Evolutionary conservation across 2,329 filamentous ascomycete genomes (phyloP).

Genomic region (Thielaviopsis punctulata): DNA sequence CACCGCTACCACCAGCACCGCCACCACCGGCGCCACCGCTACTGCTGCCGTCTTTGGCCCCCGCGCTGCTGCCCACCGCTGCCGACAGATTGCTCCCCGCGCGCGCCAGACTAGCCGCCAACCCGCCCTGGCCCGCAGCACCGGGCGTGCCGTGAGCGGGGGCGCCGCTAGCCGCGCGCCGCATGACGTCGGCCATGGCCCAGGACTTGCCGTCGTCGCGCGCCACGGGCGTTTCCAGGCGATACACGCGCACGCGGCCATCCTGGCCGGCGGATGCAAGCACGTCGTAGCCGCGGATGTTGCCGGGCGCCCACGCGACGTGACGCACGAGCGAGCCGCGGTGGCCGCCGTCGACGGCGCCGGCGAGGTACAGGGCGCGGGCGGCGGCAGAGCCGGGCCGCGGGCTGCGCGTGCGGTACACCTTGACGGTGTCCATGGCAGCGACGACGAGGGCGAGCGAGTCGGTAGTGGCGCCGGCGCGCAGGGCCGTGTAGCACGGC

Average conservation of each 20-base stretch:
- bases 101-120: conserved; percentile 7
- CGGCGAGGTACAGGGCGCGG: conserved; percentile 63
- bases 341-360: conserved; percentile 49
- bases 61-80: background rate
- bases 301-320: conserved; percentile 82
- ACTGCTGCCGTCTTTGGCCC: background rate
- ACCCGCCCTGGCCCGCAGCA: conserved; percentile 17
- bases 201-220: conserved; percentile 31
- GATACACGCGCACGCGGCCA: conserved; percentile 75
- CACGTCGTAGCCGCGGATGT: conserved; percentile 75
- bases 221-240: conserved; percentile 45
- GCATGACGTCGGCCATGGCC: conserved; percentile 27
- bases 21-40: conserved; percentile 12
- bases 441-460: conserved; percentile 70
- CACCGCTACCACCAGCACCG: conserved; percentile 25
- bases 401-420: conserved; percentile 60
- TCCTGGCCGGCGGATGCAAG: conserved; percentile 89
- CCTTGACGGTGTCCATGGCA: conserved; percentile 63
- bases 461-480: conserved; percentile 66
- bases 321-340: conserved; percentile 57
- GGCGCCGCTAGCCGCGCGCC: conserved; percentile 15
- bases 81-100: conserved; percentile 13
- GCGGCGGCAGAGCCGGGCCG: conserved; percentile 30
- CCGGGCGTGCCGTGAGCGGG: conserved; percentile 17
- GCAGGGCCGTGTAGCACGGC: conserved; percentile 58